Evolutionary conservation across 2,329 filamentous ascomycete species (phyloP), one percentile per base, ranked within the genome.

Genomic region (Alternaria sp.): DNA sequence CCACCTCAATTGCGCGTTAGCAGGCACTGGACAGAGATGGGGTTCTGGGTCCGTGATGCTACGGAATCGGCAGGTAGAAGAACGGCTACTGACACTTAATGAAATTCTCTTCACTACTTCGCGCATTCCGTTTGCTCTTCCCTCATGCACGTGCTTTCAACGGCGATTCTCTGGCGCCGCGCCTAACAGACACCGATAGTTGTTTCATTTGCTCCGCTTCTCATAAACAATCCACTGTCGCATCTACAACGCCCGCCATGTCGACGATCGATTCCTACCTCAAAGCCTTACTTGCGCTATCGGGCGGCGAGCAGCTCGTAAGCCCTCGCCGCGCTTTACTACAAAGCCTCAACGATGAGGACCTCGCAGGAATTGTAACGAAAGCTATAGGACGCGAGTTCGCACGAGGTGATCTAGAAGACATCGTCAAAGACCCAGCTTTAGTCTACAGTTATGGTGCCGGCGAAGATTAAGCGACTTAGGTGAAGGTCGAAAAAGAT

Each of bases 231-330:
- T 1, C 4, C 2, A 18, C 5, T 3, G 0, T 46, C 27, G 9
- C 4, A 2, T 16, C 18, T 9, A 14, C 2, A 16, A 3, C 5
- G 1, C 45, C 3, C 11, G 7, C 45, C n/a, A 48, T 48, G 45
- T 3, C 28, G n/a, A 48, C 28, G 1, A 2, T 22, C 12, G 45
- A 57, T 3, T 5, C 25, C 18, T 54, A 54, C 16, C 32, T 54
- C 2, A 40, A 54, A 27, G 56, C 56, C 0, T 28, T 61, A 5
- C 54, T 61, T 10, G 4, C 49, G 34, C 56, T 59, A 5, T 59
- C 56, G 1, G 50, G 34, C 2, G 18, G 49, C 22, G 22, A 46
- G 34, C 43, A 30, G 18, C 50, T 54, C 2, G 18, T 16, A 2
- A 22, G 8, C 0, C 7, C 49, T 5, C 56, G 56, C 12, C 38